Evolutionary conservation across 139 green algal genomes (phyloP).

Genomic region (Trebouxia sp.): DNA sequence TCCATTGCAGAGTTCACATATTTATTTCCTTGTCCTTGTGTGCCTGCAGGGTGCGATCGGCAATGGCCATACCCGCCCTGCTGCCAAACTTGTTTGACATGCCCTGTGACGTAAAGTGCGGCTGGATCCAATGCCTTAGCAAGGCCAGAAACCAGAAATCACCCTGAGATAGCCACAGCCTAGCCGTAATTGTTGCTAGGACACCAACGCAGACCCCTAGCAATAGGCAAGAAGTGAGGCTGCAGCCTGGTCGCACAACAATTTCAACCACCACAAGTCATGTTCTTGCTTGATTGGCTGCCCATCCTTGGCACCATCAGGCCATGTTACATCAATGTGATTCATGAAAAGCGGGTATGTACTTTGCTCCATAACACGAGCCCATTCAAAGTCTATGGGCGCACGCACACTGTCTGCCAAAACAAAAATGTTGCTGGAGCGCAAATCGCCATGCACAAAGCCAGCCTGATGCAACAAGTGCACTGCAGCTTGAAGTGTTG

Average conservation of each 20-base stretch:
- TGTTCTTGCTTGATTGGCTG: slow-evolving; percentile 17
- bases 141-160: slow-evolving; percentile 1
- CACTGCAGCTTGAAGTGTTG: slow-evolving; percentile 15
- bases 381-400: slow-evolving; percentile 17
- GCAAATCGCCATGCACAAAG: slow-evolving; percentile 18
- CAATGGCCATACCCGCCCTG: too few species aligned
- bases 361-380: slow-evolving; percentile 16
- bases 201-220: not conserved
- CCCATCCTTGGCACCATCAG: slow-evolving; percentile 6
- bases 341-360: slow-evolving; percentile 8
- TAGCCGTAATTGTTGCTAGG: slow-evolving; percentile 3
- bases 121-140: too few species aligned
- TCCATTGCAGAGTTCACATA: too few species aligned
- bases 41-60: too few species aligned
- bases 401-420: slow-evolving; percentile 9
- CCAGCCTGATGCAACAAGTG: slow-evolving; percentile 10
- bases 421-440: slow-evolving; percentile 14
- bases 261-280: slow-evolving; percentile 12
- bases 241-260: slow-evolving; percentile 10
- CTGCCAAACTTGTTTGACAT: too few species aligned
- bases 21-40: too few species aligned
- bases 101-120: too few species aligned
- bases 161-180: not conserved
- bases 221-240: slow-evolving; percentile 1
- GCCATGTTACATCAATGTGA: slow-evolving; percentile 11